A percentile compares a stretch with the other conserved stretches of the same genome.
phyloP scores from a whole-genome alignment of 2,329 filamentous ascomycete species.

The Sphaerostilbella broomeana region DNA sequence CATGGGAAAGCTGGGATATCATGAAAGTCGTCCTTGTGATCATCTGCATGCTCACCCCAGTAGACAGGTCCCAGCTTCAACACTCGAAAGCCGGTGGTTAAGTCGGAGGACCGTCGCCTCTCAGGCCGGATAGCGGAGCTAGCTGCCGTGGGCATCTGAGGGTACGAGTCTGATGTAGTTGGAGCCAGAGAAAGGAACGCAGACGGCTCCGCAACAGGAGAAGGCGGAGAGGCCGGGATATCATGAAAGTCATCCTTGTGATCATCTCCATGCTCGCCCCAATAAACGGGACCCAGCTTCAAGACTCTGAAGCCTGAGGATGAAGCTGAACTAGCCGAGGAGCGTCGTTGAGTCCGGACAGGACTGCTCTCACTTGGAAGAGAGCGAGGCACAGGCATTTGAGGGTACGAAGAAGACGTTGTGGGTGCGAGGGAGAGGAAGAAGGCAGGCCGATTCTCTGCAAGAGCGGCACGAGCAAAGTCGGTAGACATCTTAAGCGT shows the following conservation, averaged over 20 bases:
- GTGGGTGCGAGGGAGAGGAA: constrained; percentile 55
- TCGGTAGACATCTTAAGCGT: constrained; percentile 11
- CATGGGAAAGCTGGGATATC: constrained; percentile 23
- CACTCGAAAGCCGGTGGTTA: constrained; percentile 40
- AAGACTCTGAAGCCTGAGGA: constrained; percentile 44
- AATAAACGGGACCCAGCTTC: constrained; percentile 59
- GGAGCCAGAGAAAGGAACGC: constrained; percentile 54
- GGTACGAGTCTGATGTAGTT: constrained; percentile 50
- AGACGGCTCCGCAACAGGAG: constrained; percentile 11
- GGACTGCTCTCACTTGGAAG: constrained; percentile 18
- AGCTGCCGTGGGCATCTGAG: constrained; percentile 33
- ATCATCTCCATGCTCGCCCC: constrained; percentile 51
- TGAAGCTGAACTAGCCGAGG: constrained; percentile 44
- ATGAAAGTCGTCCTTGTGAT: constrained; percentile 51
- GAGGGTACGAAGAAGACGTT: constrained; percentile 52
- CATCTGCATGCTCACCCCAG: constrained; percentile 53
- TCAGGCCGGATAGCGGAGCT: constrained; percentile 18
- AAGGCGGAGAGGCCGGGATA: constrained; percentile 10
- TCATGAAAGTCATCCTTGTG: constrained; percentile 52
- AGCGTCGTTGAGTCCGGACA: constrained; percentile 36
- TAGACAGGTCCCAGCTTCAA: constrained; percentile 60
- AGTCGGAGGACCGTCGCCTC: constrained; percentile 50
- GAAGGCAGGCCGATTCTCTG: constrained; percentile 12
- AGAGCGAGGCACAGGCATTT: constrained; percentile 27
- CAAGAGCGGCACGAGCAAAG: constrained; percentile 14